A percentile compares a stretch with the other conserved stretches of the same genome.
Conservation (phyloP, 2,329 filamentous ascomycete genomes). For the Thermothelomyces thermophilus region DNA sequence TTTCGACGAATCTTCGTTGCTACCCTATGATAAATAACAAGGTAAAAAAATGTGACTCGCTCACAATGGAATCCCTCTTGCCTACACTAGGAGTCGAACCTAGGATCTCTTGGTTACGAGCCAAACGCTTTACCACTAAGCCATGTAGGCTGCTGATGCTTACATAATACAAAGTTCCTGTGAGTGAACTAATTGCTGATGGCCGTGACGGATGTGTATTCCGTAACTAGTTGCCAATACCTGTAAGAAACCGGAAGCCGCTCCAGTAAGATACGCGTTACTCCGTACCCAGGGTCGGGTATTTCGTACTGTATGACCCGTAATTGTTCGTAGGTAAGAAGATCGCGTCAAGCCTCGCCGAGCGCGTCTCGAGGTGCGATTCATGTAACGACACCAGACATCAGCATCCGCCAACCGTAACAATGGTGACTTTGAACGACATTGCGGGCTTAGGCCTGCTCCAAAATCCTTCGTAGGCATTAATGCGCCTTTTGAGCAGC, state of each 20-base stretch:
- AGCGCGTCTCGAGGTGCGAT: conserved; percentile 12
- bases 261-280: too few species aligned
- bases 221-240: too few species aligned
- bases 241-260: too few species aligned
- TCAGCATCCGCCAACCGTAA: background rate
- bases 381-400: background rate
- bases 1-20: too few species aligned
- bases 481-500: conserved; percentile 16
- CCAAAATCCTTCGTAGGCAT: conserved; percentile 42
- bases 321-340: background rate
- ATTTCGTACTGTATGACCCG: too few species aligned
- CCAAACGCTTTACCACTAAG: background rate
- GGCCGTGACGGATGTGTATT: too few species aligned
- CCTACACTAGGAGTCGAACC: background rate
- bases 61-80: too few species aligned
- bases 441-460: conserved; percentile 37
- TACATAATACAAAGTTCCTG: too few species aligned
- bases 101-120: background rate
- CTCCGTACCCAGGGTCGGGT: too few species aligned
- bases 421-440: conserved; percentile 42
- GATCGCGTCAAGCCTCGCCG: conserved; percentile 11
- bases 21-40: too few species aligned
- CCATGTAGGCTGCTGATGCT: background rate
- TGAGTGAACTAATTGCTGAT: too few species aligned
- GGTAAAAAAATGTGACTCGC: too few species aligned